Evolutionary conservation across 306 rosid species (phyloP), one percentile per base, ranked within the genome.

Genomic region (Dryas alaskensis): DNA sequence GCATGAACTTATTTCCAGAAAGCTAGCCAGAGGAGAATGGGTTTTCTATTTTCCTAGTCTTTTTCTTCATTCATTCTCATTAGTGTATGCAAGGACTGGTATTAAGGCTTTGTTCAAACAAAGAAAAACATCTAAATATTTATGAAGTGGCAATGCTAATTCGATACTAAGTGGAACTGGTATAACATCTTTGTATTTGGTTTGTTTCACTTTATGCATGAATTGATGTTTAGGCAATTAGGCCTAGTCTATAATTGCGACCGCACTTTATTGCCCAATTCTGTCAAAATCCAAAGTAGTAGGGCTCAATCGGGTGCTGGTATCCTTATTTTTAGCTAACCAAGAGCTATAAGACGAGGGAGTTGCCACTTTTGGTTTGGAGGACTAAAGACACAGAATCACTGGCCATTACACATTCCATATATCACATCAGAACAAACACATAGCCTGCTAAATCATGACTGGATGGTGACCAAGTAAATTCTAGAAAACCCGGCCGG

Each of bases 311-410:
- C 7, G 49, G 53, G 69, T 70, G 79, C 9, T 58, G 70, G 86
- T 81, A 89, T 93, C 92, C 79, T 82, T 81, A 81, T 76, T 76
- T 82, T 85, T 71, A 85, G 97, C 87, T 78, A 91, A 39, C 82
- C 65, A 59, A 81, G 55, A 48, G 72, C 81, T 68, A 83, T 14
- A 37, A 52, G 75, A 76, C 87, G 37, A 6, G 58, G 25, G 78
- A 75, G 53, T 87, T 78, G 60, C 86, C 70, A 50, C 75, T 27
- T 77, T 62, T 40, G 17, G 6, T 11, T 77, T 78, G 78, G 75
- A 74, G 78, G 77, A 65, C 40, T 71, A 80, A 25, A 82, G 76
- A 66, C 74, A 13, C 0, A 49, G 67, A 68, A 72, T 74, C 70
- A 70, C 67, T 5, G 10, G 60, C 73, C 78, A 58, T 68, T 73